Base-by-base conservation (phyloP, 495 filamentous ascomycete species). In the Schizothecium vesticola region DNA sequence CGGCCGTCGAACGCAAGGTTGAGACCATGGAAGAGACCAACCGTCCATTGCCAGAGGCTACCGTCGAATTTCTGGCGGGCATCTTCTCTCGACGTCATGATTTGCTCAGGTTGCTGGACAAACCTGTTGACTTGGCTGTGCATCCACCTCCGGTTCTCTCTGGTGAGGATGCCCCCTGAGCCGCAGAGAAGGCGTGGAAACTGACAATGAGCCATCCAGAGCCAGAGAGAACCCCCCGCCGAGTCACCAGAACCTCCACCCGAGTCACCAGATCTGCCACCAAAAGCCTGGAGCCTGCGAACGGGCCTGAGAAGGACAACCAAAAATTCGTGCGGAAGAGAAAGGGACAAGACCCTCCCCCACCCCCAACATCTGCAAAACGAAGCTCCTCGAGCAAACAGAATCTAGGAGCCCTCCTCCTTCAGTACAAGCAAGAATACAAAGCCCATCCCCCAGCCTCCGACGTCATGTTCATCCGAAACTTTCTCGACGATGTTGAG, bases 381-480 rank as follows among this genome's bases (percentile, higher is more conserved):
- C 19, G 43, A n/a, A 51, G 1, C 28, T 31, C 24, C 55, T 19
- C 13, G 28, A 51, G 43, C 43, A 51, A 51, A 10, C 64, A 72
- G 19, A 67, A 71, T 24, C 51, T 76, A 23, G 64, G 63, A 19
- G 25, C 62, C 4, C 69, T 74, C 67, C 71, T 71, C 43, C 33
- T 55, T n/a, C 6, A 65, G 28, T 76, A 67, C 64, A 65, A 67
- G 9, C 43, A 71, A 9, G 19, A 59, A 24, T 76, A 74, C 66
- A 71, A 70, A 21, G 29, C 58, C 58, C 66, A 56, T 24, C 67
- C 66, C 4, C 72, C 75, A 22, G 64, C n/a, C 4, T 68, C 70
- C 11, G 74, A 77, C n/a, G 65, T 62, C 3, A 26, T 21, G 0
- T 75, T 75, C 22, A 73, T 77, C 25, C 74, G 71, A 74, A 55